Evolutionary conservation across 768 basidiomycete genomes (phyloP), one percentile per base, ranked within the genome.

Genomic region (Psilocybe subaeruginosa): DNA sequence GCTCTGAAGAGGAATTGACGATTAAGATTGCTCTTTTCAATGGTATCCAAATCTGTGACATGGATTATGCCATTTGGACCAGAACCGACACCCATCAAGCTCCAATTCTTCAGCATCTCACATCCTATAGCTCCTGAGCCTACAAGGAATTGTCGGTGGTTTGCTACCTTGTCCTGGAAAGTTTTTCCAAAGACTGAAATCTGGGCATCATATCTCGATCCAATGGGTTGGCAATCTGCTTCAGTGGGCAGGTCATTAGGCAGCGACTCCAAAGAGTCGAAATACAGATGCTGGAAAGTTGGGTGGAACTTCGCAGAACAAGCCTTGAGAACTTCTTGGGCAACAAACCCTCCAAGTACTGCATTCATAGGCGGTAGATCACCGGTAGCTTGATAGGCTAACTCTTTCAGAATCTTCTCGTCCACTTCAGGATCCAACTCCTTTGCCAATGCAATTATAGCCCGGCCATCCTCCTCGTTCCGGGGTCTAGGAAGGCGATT

Each of bases 101-200:
- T 92, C 97, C 97, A 99, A 76, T 99, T 99, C 82, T 99, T 99
- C 69, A 99, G 78, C 97, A 99, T 99, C 78, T 99, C 97, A 72
- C 97, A 99, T 17, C 97, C 97, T 72, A 99, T 99, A 37, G 97
- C 97, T 48, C 97, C 97, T n/a, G 97, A 89, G 8, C 97, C 97
- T 58, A 99, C 97, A 48, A 99, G 84, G 85, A 99, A 99, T 70
- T 99, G 93, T 29, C 92, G 85, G 72, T 94, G 87, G 71, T 91
- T 90, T 45, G 86, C 84, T 62, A 99, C 89, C 80, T 93, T 97
- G 43, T 90, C 83, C 66, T 99, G 97, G 87, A 99, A 99, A 1
- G 77, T 70, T 74, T 88, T 92, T 5, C 97, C 97, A 70, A 99
- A 98, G 8, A 99, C 95, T 39, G 95, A 96, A 69, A 99, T 89